Evolutionary conservation across 345 rosid genomes (phyloP).

Genomic region (Eucalyptus pauciflora): DNA sequence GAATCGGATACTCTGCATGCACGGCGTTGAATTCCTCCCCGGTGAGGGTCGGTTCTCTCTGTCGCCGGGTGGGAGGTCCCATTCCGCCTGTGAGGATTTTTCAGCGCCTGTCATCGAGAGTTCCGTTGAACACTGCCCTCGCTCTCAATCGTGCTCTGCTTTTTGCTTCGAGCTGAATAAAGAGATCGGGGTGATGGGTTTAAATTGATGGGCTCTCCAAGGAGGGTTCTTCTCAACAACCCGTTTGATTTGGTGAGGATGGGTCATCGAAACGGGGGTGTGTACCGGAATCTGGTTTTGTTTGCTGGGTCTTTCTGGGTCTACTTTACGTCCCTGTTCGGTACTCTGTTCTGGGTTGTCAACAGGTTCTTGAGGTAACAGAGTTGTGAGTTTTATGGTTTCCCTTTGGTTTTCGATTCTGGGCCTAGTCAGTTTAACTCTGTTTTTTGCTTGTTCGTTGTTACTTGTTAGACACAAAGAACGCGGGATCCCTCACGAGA

Average conservation of each 20-base stretch:
- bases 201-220: slow-evolving; percentile 14
- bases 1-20: slow-evolving; percentile 3
- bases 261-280: slow-evolving; percentile 12
- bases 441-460: not conserved
- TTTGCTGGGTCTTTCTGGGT: slow-evolving; percentile 26
- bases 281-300: slow-evolving; percentile 13
- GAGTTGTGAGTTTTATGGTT: slow-evolving; percentile 22
- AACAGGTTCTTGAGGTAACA: not conserved
- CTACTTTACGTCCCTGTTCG: slow-evolving; percentile 27
- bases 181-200: slow-evolving; percentile 12
- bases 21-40: slow-evolving; percentile 7
- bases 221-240: not conserved
- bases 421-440: not conserved
- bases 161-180: slow-evolving; percentile 31
- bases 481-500: not conserved
- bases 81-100: slow-evolving; percentile 12
- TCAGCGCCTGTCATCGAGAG: slow-evolving; percentile 31
- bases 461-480: slow-evolving; percentile 10
- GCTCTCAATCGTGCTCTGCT: slow-evolving; percentile 6
- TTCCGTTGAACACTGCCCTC: slow-evolving; percentile 9
- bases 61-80: slow-evolving; percentile 53
- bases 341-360: slow-evolving; percentile 22
- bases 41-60: not conserved
- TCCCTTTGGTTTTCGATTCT: not conserved
- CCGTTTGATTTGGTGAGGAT: slow-evolving; percentile 12